Conservation (phyloP, 2,329 filamentous ascomycete species). For the Cladophialophora psammophila region DNA sequence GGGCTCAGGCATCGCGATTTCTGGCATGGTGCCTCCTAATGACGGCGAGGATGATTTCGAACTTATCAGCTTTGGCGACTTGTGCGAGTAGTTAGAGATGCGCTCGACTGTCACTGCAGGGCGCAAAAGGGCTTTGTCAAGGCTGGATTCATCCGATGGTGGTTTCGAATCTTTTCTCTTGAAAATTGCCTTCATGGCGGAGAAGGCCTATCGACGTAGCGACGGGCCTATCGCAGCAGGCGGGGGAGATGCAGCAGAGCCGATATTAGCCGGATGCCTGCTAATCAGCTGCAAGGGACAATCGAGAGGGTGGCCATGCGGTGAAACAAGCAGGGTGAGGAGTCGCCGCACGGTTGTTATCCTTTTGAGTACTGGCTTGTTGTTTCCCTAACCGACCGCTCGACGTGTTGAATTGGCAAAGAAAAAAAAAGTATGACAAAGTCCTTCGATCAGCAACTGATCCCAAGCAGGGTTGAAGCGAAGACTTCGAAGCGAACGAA, state of each 20-base stretch:
- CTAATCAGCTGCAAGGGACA: conserved; percentile 27
- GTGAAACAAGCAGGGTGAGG: neutral
- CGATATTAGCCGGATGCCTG: conserved; percentile 20
- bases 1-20: conserved; percentile 80
- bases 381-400: neutral
- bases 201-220: conserved; percentile 31
- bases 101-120: conserved; percentile 31
- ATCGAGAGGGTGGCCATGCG: conserved; percentile 12
- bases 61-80: conserved; percentile 38
- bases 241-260: conserved; percentile 22
- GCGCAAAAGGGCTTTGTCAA: conserved; percentile 23
- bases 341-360: conserved; percentile 5
- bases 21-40: conserved; percentile 56
- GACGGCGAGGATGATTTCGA: conserved; percentile 26
- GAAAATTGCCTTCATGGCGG: conserved; percentile 57
- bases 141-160: conserved; percentile 22
- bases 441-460: neutral
- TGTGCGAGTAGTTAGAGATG: conserved; percentile 39
- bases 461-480: conserved; percentile 2
- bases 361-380: neutral
- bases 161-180: conserved; percentile 56
- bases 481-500: conserved; percentile 8
- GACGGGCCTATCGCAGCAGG: conserved; percentile 16
- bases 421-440: neutral
- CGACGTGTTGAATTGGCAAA: neutral